These are phyloP conservation scores for Rhynchospora breviuscula DNA, from an alignment of 176 grass and related monocot genomes.

Conservation along the genomic window DNA sequence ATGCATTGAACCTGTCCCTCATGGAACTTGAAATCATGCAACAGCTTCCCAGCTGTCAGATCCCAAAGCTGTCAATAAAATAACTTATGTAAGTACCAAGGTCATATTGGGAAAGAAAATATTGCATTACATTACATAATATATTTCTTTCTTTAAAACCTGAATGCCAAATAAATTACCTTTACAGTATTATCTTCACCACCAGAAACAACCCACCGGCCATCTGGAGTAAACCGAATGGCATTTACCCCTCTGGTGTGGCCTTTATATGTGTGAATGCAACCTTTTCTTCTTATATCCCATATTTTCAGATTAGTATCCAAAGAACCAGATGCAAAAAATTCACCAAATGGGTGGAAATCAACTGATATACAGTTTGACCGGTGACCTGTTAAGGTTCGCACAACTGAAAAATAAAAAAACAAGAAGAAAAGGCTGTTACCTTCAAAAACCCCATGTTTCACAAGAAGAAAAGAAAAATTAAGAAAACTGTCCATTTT, in stretches of 20 bases:
- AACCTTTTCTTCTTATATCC: slow-evolving; percentile 92
- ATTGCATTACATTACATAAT: neutral
- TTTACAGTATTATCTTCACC: slow-evolving; percentile 94
- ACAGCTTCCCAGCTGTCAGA: slow-evolving; percentile 89
- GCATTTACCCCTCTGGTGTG: slow-evolving; percentile 90
- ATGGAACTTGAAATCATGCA: slow-evolving; percentile 88
- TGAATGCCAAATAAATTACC: slow-evolving; percentile 32
- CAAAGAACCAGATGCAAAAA: slow-evolving; percentile 89
- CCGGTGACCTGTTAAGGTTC: slow-evolving; percentile 83
- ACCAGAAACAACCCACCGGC: slow-evolving; percentile 91
- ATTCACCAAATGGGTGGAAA: slow-evolving; percentile 96
- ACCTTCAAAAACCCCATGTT: slow-evolving; percentile 5
- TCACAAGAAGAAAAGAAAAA: neutral
- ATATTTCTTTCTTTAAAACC: neutral
- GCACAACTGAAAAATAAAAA: slow-evolving; percentile 56
- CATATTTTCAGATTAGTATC: slow-evolving; percentile 98
- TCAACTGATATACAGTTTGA: slow-evolving; percentile 93
- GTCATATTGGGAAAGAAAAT: neutral
- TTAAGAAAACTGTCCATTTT: neutral
- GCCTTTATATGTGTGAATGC: slow-evolving; percentile 96
- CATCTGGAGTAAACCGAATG: slow-evolving; percentile 95
- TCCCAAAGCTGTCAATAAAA: slow-evolving; percentile 75
- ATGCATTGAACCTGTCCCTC: slow-evolving; percentile 98
- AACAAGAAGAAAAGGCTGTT: neutral
- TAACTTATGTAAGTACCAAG: neutral